Percentiles rank a stretch among this genome's conserved stretches.
Conservation (phyloP, 2,329 filamentous ascomycete species). For the Sphaerulina musiva region DNA sequence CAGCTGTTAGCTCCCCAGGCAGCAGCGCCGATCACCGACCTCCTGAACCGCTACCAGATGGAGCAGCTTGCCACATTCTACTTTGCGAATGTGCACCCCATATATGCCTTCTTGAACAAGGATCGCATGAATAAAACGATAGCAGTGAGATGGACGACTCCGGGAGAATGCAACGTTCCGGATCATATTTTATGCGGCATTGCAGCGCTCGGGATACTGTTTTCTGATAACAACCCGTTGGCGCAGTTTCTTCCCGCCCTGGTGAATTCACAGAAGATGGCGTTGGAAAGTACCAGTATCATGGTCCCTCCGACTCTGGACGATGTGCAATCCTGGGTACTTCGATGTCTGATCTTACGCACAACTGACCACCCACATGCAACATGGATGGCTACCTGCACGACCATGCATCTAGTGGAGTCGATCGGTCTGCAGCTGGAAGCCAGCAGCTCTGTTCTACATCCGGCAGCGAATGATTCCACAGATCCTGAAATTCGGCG, state of each 20-base stretch:
- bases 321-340: slow-evolving; percentile 47
- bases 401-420: slow-evolving; percentile 53
- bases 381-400: slow-evolving; percentile 53
- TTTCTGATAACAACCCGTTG: slow-evolving; percentile 31
- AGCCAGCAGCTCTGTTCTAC: slow-evolving; percentile 26
- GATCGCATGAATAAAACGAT: slow-evolving; percentile 26
- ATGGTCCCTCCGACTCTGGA: slow-evolving; percentile 36
- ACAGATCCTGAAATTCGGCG: slow-evolving; percentile 26
- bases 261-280: slow-evolving; percentile 37
- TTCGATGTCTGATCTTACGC: slow-evolving; percentile 50
- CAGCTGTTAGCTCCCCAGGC: slow-evolving; percentile 8
- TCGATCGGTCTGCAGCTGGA: slow-evolving; percentile 47
- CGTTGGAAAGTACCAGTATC: slow-evolving; percentile 39
- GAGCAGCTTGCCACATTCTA: slow-evolving; percentile 42
- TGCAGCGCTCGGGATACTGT: slow-evolving; percentile 50
- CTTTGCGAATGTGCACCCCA: slow-evolving; percentile 48
- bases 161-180: slow-evolving; percentile 23
- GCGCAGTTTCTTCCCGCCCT: slow-evolving; percentile 20
- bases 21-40: slow-evolving; percentile 37
- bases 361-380: slow-evolving; percentile 49
- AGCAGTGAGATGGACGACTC: slow-evolving; percentile 22
- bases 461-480: slow-evolving; percentile 21
- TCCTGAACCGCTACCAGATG: slow-evolving; percentile 47
- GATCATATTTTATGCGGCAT: slow-evolving; percentile 46
- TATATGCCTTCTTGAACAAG: slow-evolving; percentile 48